phyloP scores from a whole-genome alignment of 352 stramenopile species.

The Phytophthora foliorum region DNA sequence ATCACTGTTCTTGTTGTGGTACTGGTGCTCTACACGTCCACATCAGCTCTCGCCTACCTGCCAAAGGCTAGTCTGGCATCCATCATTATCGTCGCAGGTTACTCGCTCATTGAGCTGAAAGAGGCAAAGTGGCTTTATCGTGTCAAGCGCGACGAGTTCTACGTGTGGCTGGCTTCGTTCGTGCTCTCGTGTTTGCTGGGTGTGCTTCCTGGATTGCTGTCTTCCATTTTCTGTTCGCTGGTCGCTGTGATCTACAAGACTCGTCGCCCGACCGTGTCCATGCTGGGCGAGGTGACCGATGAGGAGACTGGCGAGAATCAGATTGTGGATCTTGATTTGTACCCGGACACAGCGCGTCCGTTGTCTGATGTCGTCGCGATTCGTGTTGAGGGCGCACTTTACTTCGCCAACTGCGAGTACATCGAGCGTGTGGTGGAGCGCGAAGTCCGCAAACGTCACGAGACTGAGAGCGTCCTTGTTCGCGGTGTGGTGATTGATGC shows the following conservation, averaged over 20 bases:
- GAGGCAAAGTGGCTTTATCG: constrained; percentile 89
- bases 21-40: constrained; percentile 92
- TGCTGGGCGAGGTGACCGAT: constrained; percentile 50
- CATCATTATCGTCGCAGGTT: constrained; percentile 92
- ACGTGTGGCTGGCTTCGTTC: constrained; percentile 69
- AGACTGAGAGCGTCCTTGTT: constrained; percentile 47
- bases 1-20: constrained; percentile 90
- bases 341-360: constrained; percentile 26
- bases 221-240: constrained; percentile 68
- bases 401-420: constrained; percentile 79
- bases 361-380: constrained; percentile 64
- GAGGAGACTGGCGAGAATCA: constrained; percentile 46
- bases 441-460: constrained; percentile 46
- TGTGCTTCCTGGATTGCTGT: constrained; percentile 56
- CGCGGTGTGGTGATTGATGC: constrained; percentile 78
- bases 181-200: constrained; percentile 56
- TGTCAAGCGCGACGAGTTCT: constrained; percentile 68
- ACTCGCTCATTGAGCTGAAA: constrained; percentile 88
- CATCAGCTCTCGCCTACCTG: constrained; percentile 89
- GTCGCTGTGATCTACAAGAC: constrained; percentile 76
- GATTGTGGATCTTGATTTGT: constrained; percentile 53
- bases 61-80: constrained; percentile 87
- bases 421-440: constrained; percentile 66
- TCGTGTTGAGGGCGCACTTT: constrained; percentile 72
- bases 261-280: constrained; percentile 56